Evolutionary conservation across 2,329 filamentous ascomycete genomes (phyloP), one percentile per base, ranked within the genome.

Genomic region (Neoascochyta sp.): DNA sequence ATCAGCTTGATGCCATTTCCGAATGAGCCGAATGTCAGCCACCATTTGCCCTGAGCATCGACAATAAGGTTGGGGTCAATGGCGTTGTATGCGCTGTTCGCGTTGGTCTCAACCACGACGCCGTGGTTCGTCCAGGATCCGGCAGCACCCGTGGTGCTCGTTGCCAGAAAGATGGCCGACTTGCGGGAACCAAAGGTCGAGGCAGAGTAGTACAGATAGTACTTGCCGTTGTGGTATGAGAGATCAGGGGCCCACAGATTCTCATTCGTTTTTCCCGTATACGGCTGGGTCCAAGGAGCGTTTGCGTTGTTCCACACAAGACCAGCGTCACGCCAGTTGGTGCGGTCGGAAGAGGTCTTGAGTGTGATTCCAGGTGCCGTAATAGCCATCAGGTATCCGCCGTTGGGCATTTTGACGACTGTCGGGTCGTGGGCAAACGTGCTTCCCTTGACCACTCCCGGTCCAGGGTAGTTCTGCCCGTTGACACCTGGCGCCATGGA

Each of bases 11-110:
- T 16, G 47, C 77, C 72, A 5, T 64, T 57, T 77, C 78, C 84
- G 67, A 81, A 84, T n/a, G 75, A 80, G 16, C 80, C 80, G 40
- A 82, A 83, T 36, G 68, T 76, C 44, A 76, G 55, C 27, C 68
- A 66, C 33, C 69, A 70, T 5, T 62, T 60, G 31, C 69, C 48
- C 16, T 29, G n/a, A 5, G 47, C 52, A 18, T 48, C 54, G 12
- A 43, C 32, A 33, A 74, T 61, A 16, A 67, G 42, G 27, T 63
- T 60, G 8, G 53, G 48, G 29, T 68, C 81, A 47, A 85, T 68
- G 27, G 64, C 63, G 36, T 68, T 67, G 50, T 65, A 67, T 7
- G 36, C 20, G 20, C 60, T 58, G n/a, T 52, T 51, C 3, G 40
- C 32, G 12, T 24, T 36, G 2, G 60, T 62, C 8, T 42, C 21